Conservation (phyloP, 225 moss, liverwort and hornwort genomes). For the Bryoerythrophyllum caledonicum region DNA sequence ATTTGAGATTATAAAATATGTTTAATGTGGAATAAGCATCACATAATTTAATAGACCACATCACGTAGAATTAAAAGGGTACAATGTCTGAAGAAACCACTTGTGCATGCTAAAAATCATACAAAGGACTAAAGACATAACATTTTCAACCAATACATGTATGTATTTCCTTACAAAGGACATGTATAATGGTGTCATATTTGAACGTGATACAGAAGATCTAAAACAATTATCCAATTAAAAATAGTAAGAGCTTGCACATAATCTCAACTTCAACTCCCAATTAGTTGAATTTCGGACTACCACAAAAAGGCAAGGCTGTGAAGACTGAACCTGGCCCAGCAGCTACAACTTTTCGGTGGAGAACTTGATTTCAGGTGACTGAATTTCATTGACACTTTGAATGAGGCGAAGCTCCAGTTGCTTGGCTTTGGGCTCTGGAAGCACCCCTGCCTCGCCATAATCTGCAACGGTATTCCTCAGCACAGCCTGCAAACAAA, state of each 20-base stretch:
- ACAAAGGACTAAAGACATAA: neutral
- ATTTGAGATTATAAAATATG: too few relatives aligned
- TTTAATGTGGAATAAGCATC: too few relatives aligned
- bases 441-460: conserved; percentile 35
- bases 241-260: neutral
- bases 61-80: too few relatives aligned
- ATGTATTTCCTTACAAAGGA: neutral
- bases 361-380: conserved; percentile 49
- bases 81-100: neutral
- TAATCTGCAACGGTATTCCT: conserved; percentile 63
- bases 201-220: neutral
- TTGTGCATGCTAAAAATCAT: neutral
- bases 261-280: neutral
- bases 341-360: conserved; percentile 63
- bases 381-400: conserved; percentile 65
- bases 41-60: too few relatives aligned
- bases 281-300: neutral
- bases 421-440: conserved; percentile 35
- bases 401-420: conserved; percentile 89
- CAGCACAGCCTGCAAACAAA: conserved; percentile 67
- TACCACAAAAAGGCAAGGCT: too few relatives aligned
- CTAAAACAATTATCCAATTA: neutral
- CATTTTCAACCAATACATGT: neutral
- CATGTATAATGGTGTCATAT: neutral
- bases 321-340: neutral